Conservation (phyloP, 2,329 filamentous ascomycete genomes). For the Clonostachys rhizophaga region DNA sequence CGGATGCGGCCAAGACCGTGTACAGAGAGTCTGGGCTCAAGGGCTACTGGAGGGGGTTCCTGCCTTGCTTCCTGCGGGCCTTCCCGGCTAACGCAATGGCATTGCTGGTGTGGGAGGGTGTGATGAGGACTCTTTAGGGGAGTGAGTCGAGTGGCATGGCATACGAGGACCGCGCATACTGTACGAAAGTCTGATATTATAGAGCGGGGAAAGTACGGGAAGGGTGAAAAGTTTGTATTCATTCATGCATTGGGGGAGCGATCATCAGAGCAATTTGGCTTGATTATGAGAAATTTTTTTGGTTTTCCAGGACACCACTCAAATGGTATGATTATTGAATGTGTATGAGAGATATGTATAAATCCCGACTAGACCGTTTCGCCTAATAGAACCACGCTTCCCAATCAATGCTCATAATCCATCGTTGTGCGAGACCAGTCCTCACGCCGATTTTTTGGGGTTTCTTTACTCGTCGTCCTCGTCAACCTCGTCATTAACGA, state of each 20-base stretch:
- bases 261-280: too few relatives aligned
- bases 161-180: not conserved
- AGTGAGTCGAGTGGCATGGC: conserved; percentile 11
- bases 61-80: conserved; percentile 88
- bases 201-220: not conserved
- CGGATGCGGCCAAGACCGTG: conserved; percentile 71
- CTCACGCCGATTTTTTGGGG: not conserved
- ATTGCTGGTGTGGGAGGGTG: conserved; percentile 86
- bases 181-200: not conserved
- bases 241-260: too few relatives aligned
- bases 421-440: not conserved
- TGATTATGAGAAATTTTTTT: too few relatives aligned
- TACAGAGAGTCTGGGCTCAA: conserved; percentile 70
- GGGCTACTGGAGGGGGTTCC: conserved; percentile 90
- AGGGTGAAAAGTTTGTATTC: not conserved
- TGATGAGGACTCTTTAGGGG: conserved; percentile 64
- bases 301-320: not conserved
- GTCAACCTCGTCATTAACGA: conserved; percentile 95
- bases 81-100: conserved; percentile 97
- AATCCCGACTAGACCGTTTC: not conserved
- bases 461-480: conserved; percentile 92
- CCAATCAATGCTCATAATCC: not conserved
- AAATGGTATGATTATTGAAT: conserved; percentile 3
- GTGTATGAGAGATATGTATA: not conserved
- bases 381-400: not conserved